Percentiles rank a stretch among this genome's conserved stretches.
Conservation (phyloP, 2,329 filamentous ascomycete genomes). For the Phialophora chinensis region DNA sequence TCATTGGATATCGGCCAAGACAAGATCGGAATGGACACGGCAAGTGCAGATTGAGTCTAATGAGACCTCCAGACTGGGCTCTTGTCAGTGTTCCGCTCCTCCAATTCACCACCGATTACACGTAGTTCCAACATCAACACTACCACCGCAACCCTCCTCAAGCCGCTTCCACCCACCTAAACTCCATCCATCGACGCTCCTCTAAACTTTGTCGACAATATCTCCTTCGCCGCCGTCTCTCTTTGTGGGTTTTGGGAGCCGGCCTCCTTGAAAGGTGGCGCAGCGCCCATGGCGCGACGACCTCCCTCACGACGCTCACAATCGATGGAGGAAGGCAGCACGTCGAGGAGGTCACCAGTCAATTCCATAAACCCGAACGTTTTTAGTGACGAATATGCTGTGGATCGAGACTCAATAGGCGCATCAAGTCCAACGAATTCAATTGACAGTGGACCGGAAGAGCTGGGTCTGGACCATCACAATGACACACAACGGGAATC, state of each 20-base stretch:
- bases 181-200: constrained; percentile 5
- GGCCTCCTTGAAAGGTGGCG: constrained; percentile 34
- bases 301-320: constrained; percentile 27
- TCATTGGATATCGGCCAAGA: constrained; percentile 12
- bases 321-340: constrained; percentile 24
- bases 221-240: not conserved
- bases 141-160: constrained; percentile 15
- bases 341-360: constrained; percentile 30
- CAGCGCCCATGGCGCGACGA: constrained; percentile 38
- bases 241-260: constrained; percentile 10
- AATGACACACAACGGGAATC: constrained; percentile 25
- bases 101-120: constrained; percentile 18
- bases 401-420: constrained; percentile 43
- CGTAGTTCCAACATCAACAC: constrained; percentile 22
- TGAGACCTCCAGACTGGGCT: constrained; percentile 24
- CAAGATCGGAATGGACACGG: constrained; percentile 13
- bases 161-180: constrained; percentile 3
- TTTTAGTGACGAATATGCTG: constrained; percentile 57
- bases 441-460: constrained; percentile 27
- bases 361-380: constrained; percentile 50
- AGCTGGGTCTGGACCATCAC: constrained; percentile 38
- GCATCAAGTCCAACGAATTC: constrained; percentile 27
- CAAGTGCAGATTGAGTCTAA: constrained; percentile 23
- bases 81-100: constrained; percentile 9
- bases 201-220: not conserved